phyloP scores from a whole-genome alignment of 345 rosid genomes.

The Durio zibethinus region DNA sequence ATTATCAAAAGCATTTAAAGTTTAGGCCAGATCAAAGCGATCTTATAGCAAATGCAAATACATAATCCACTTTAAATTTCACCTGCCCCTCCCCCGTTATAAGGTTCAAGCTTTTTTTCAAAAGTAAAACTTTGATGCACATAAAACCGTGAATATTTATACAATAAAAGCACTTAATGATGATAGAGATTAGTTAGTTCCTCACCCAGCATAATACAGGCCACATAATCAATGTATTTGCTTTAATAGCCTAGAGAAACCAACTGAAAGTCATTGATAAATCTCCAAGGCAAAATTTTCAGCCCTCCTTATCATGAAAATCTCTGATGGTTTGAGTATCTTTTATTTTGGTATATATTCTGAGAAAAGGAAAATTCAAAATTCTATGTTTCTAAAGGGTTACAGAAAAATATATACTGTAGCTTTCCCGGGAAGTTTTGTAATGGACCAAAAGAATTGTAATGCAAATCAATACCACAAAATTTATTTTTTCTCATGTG shows the following conservation, averaged over 20 bases:
- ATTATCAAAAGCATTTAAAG: background rate
- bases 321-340: background rate
- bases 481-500: background rate
- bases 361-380: background rate
- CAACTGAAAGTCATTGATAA: background rate
- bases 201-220: background rate
- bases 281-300: background rate
- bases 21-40: background rate
- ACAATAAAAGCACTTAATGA: background rate
- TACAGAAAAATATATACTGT: background rate
- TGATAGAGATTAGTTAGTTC: background rate
- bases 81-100: background rate
- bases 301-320: background rate
- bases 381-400: background rate
- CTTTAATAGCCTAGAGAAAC: constrained; percentile 5
- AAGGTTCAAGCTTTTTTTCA: background rate
- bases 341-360: background rate
- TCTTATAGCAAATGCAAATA: background rate
- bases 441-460: background rate
- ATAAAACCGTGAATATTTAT: background rate
- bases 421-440: background rate
- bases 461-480: background rate
- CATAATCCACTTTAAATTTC: background rate
- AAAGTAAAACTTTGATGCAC: background rate
- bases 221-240: background rate